A percentile compares a stretch with the other conserved stretches of the same genome.
Conservation (phyloP, 2,329 filamentous ascomycete genomes). For the Colletotrichum sp. region DNA sequence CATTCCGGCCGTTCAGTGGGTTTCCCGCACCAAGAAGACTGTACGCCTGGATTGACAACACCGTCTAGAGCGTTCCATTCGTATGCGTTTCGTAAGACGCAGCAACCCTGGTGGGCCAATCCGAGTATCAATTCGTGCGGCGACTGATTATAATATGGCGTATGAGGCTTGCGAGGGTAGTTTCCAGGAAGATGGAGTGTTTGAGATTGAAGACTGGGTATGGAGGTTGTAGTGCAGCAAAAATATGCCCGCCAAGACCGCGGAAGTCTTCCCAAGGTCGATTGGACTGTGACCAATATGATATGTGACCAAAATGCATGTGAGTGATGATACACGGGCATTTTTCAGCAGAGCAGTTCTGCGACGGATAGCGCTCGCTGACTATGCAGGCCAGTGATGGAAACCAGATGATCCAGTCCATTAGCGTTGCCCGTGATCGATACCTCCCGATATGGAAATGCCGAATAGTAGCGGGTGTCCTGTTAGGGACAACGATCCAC, state of each 20-base stretch:
- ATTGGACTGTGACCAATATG: background rate
- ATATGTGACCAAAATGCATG: background rate
- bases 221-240: background rate
- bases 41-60: background rate
- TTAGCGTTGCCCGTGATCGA: background rate
- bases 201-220: background rate
- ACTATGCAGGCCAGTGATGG: background rate
- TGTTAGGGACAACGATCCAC: background rate
- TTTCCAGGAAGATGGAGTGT: background rate
- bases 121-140: background rate
- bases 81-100: background rate
- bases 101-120: background rate
- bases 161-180: background rate
- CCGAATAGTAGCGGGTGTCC: background rate
- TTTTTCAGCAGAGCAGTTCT: background rate
- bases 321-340: background rate
- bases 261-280: conserved; percentile 10
- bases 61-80: background rate
- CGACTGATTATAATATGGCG: background rate
- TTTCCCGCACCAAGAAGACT: background rate
- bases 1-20: background rate
- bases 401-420: background rate
- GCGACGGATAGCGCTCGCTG: background rate
- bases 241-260: conserved; percentile 6
- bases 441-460: background rate